phyloP scores from a whole-genome alignment of 352 stramenopile species.

The Pythium scleroteichum region DNA sequence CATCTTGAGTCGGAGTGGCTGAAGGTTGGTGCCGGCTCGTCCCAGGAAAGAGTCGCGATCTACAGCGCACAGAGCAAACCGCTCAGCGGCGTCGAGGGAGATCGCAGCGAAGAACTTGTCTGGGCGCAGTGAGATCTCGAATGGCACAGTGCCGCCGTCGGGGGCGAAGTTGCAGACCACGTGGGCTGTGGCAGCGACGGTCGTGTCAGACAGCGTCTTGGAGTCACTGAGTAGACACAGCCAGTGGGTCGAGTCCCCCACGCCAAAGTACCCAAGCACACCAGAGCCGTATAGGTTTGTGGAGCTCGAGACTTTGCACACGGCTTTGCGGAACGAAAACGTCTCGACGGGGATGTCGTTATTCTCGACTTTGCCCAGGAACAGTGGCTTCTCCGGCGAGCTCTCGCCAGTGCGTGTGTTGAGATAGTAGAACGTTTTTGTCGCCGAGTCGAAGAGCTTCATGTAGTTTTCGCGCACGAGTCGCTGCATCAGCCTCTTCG shows the following conservation, averaged over 20 bases:
- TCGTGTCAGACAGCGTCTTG: conserved; percentile 44
- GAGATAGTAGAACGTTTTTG: conserved; percentile 65
- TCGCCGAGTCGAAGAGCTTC: conserved; percentile 62
- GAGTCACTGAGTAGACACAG: conserved; percentile 58
- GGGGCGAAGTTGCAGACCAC: conserved; percentile 57
- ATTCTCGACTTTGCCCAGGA: conserved; percentile 40
- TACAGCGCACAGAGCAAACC: conserved; percentile 58
- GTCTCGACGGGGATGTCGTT: conserved; percentile 60
- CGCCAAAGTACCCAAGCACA: conserved; percentile 48
- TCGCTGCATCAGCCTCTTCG: conserved; percentile 35
- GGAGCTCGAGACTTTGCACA: conserved; percentile 55
- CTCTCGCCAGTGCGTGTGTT: conserved; percentile 52
- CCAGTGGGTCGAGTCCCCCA: conserved; percentile 10
- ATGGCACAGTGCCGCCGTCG: conserved; percentile 36
- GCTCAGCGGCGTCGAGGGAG: conserved; percentile 23
- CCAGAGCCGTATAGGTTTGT: conserved; percentile 48
- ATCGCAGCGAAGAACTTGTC: conserved; percentile 54
- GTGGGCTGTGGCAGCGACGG: conserved; percentile 37
- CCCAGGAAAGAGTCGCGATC: conserved; percentile 52
- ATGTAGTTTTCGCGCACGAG: conserved; percentile 72
- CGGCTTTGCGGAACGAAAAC: conserved; percentile 63
- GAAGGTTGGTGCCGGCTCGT: conserved; percentile 45
- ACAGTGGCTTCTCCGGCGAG: conserved; percentile 45
- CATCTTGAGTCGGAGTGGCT: conserved; percentile 46
- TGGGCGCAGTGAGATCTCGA: conserved; percentile 45